These are phyloP conservation scores for Suillus variegatus DNA, from an alignment of 768 basidiomycete genomes.

Conservation along the genomic window DNA sequence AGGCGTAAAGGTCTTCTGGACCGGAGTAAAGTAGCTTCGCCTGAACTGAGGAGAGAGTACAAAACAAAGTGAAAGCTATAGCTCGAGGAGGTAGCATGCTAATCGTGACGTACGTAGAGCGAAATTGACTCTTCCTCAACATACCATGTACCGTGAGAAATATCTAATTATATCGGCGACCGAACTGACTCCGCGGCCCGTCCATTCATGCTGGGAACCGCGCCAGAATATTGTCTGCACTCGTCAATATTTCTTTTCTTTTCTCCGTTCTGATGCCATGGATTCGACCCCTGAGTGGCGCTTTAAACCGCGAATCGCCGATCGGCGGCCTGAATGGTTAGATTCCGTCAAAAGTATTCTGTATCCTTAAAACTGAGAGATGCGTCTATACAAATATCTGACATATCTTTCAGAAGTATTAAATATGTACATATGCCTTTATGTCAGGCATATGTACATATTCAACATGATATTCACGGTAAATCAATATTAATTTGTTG, in stretches of 20 bases:
- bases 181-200: slow-evolving; percentile 34
- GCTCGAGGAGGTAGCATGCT: slow-evolving; percentile 15
- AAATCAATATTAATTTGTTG: slow-evolving; percentile 8
- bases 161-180: slow-evolving; percentile 35
- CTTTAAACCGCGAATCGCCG: slow-evolving; percentile 32
- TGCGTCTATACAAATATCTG: background rate
- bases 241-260: slow-evolving; percentile 1
- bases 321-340: slow-evolving; percentile 22
- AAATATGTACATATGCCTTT: background rate
- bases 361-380: background rate
- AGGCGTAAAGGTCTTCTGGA: slow-evolving; percentile 79
- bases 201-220: slow-evolving; percentile 3
- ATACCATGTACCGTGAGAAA: slow-evolving; percentile 21
- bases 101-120: slow-evolving; percentile 5
- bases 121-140: slow-evolving; percentile 13
- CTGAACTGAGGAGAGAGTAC: slow-evolving; percentile 13
- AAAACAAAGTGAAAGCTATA: slow-evolving; percentile 22
- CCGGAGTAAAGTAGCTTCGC: slow-evolving; percentile 61
- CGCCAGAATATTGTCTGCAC: slow-evolving; percentile 7
- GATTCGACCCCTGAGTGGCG: slow-evolving; percentile 17
- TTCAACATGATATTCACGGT: background rate
- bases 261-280: slow-evolving; percentile 5
- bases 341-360: slow-evolving; percentile 5
- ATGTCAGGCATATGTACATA: background rate
- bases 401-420: background rate